phyloP scores from a whole-genome alignment of 2,329 filamentous ascomycete species.

The Aschersonia sp. region DNA sequence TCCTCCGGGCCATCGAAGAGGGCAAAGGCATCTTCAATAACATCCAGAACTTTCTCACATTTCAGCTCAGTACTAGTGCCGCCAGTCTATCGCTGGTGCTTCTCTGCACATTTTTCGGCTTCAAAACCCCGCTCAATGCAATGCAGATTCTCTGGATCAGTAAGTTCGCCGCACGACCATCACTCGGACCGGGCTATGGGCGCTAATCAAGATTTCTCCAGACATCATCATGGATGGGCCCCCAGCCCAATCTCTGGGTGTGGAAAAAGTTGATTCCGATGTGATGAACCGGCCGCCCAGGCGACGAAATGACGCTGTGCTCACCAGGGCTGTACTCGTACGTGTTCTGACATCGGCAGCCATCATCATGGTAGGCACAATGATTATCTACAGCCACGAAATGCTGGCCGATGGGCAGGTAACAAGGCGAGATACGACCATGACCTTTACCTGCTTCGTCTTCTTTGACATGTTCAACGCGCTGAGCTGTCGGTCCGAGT shows the following conservation, averaged over 20 bases:
- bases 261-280: conserved; percentile 85
- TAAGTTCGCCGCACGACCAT: conserved; percentile 23
- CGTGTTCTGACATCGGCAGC: conserved; percentile 77
- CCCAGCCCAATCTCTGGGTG: conserved; percentile 89
- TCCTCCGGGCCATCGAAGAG: conserved; percentile 90
- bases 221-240: conserved; percentile 99
- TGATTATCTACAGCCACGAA: conserved; percentile 81
- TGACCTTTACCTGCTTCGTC: conserved; percentile 98
- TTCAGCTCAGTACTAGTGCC: conserved; percentile 93
- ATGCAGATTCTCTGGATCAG: conserved; percentile 99
- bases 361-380: conserved; percentile 86
- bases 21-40: conserved; percentile 99
- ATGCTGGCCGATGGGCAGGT: conserved; percentile 75
- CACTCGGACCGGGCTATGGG: not conserved
- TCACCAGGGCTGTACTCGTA: conserved; percentile 70
- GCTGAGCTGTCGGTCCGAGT: conserved; percentile 79
- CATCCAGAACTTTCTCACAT: conserved; percentile 97
- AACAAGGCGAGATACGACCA: conserved; percentile 88
- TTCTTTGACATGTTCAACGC: conserved; percentile 99
- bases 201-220: conserved; percentile 19
- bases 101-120: conserved; percentile 81
- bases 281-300: conserved; percentile 86
- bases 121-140: conserved; percentile 90
- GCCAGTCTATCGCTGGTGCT: conserved; percentile 85
- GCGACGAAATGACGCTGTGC: conserved; percentile 72